Conservation (phyloP, 2,329 filamentous ascomycete species). For the Sclerotiophoma versabilis region DNA sequence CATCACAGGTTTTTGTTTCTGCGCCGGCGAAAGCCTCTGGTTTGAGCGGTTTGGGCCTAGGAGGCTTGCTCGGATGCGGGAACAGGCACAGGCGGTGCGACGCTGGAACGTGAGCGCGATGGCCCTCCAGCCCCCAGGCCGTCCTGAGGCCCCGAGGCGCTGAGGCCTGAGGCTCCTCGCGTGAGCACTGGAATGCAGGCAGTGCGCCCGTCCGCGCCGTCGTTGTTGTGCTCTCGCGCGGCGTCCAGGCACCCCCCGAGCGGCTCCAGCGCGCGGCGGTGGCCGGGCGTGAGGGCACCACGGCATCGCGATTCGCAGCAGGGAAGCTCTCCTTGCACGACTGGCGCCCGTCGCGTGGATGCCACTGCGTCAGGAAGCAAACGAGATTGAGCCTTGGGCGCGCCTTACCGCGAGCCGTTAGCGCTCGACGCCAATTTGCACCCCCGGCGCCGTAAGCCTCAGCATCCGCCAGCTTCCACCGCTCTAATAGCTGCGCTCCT, state of each 20-base stretch:
- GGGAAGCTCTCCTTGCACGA: slow-evolving; percentile 6
- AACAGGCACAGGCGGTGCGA: slow-evolving; percentile 13
- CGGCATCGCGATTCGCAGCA: slow-evolving; percentile 3
- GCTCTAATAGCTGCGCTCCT: slow-evolving; percentile 39
- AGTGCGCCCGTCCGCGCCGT: background rate
- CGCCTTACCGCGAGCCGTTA: slow-evolving; percentile 20
- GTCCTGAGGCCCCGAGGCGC: too few relatives aligned
- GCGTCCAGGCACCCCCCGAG: background rate
- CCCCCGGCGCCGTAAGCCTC: slow-evolving; percentile 37
- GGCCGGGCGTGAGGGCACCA: background rate
- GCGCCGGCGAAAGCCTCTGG: slow-evolving; percentile 9
- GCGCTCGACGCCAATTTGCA: slow-evolving; percentile 31
- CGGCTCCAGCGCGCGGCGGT: background rate
- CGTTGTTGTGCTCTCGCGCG: background rate
- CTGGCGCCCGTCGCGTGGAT: slow-evolving; percentile 11
- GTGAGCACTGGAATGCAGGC: slow-evolving; percentile 13
- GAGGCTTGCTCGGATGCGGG: slow-evolving; percentile 9
- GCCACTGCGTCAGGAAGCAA: slow-evolving; percentile 23
- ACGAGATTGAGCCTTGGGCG: slow-evolving; percentile 24
- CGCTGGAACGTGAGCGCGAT: slow-evolving; percentile 16
- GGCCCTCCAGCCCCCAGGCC: too few relatives aligned
- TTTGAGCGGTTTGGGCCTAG: slow-evolving; percentile 12
- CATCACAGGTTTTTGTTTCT: slow-evolving; percentile 18
- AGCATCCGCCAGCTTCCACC: slow-evolving; percentile 43
- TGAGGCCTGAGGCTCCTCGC: too few relatives aligned